phyloP scores from a whole-genome alignment of 1,284 basidiomycete genomes.

The Tremellales sp. region DNA sequence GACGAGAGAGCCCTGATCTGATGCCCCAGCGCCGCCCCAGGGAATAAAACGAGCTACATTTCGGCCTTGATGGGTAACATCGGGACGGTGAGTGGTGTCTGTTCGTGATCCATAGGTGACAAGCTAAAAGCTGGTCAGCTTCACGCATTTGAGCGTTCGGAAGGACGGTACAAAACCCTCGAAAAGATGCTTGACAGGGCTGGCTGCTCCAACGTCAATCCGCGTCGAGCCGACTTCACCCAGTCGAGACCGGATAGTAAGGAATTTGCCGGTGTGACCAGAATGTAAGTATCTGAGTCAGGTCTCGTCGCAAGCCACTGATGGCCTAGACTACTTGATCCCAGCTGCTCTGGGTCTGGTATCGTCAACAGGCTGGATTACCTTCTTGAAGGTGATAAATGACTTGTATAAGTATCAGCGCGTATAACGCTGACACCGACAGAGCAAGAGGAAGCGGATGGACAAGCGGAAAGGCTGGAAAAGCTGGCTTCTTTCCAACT shows the following conservation, averaged over 20 bases:
- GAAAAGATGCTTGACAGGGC: conserved; percentile 76
- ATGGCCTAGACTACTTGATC: conserved; percentile 73
- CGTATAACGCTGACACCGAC: too few species aligned
- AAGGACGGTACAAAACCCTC: conserved; percentile 71
- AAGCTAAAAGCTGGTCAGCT: conserved; percentile 54
- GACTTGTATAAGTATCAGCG: neutral
- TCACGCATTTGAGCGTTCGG: conserved; percentile 80
- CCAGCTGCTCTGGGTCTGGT: conserved; percentile 88
- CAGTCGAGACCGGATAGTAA: conserved; percentile 61
- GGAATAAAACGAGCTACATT: conserved; percentile 95
- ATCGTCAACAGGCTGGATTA: conserved; percentile 87
- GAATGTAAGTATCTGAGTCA: conserved; percentile 64
- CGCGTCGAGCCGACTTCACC: conserved; percentile 73
- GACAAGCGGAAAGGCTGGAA: conserved; percentile 63
- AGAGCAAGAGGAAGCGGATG: conserved; percentile 50
- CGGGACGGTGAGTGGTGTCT: conserved; percentile 63
- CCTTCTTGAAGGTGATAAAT: conserved; percentile 58
- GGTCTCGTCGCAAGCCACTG: neutral
- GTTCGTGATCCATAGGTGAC: neutral
- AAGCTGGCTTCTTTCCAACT: conserved; percentile 84
- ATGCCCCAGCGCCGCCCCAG: conserved; percentile 69
- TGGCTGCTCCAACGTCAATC: conserved; percentile 69
- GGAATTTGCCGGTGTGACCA: conserved; percentile 64
- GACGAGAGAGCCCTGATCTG: neutral
- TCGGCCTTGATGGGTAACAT: conserved; percentile 76